Conservation (phyloP, 2,329 filamentous ascomycete genomes). For the Colletotrichum tofieldiae region DNA sequence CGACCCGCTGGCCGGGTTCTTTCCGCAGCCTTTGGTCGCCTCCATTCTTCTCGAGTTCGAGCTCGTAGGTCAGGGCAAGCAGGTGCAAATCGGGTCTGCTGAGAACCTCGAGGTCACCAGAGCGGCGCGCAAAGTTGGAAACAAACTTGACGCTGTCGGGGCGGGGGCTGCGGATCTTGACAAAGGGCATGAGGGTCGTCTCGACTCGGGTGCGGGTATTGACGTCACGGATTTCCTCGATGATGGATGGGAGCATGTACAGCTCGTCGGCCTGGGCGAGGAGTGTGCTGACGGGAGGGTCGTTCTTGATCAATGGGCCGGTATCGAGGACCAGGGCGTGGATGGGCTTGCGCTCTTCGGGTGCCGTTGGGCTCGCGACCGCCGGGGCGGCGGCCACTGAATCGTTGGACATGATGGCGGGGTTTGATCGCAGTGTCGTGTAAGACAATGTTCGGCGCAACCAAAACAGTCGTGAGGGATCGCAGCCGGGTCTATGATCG, state of each 20-base stretch:
- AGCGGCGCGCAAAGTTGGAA: conserved; percentile 87
- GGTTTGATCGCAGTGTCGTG: not conserved
- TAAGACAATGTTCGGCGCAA: not conserved
- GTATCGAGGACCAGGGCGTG: conserved; percentile 91
- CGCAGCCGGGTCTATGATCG: not conserved
- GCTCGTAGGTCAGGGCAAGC: conserved; percentile 90
- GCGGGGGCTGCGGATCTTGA: conserved; percentile 82
- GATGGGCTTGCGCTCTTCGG: conserved; percentile 72
- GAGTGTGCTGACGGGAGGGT: conserved; percentile 87
- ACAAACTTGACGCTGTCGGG: conserved; percentile 86
- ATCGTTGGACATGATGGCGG: conserved; percentile 34
- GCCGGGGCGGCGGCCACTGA: conserved; percentile 16
- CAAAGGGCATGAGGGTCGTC: conserved; percentile 87
- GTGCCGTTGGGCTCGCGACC: conserved; percentile 33
- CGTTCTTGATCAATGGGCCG: conserved; percentile 94
- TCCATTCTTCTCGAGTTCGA: conserved; percentile 93
- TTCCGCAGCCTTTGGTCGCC: conserved; percentile 89
- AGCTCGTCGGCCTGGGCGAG: conserved; percentile 83
- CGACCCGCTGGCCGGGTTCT: conserved; percentile 82
- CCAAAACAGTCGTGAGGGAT: not conserved
- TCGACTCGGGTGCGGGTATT: conserved; percentile 86
- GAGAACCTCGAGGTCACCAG: conserved; percentile 89
- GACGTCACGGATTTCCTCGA: conserved; percentile 90
- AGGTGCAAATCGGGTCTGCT: conserved; percentile 92
- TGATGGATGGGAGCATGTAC: conserved; percentile 87